Percentiles rank a stretch among this genome's conserved stretches.
phyloP scores from a whole-genome alignment of 345 rosid genomes.

The Sonneratia alba region DNA sequence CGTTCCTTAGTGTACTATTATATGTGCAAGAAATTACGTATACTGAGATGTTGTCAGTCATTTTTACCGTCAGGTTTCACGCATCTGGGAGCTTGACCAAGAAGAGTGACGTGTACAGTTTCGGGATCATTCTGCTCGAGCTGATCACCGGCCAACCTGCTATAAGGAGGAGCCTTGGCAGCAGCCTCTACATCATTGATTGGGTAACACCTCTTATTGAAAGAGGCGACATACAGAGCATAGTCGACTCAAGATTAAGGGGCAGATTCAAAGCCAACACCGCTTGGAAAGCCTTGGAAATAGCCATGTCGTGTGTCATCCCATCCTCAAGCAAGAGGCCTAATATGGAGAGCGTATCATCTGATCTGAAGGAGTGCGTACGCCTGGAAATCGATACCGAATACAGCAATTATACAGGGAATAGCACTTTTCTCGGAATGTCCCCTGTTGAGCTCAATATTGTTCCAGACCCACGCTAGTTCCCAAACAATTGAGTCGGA shows the following conservation, averaged over 20 bases:
- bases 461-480: neutral
- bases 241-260: conserved; percentile 28
- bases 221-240: conserved; percentile 25
- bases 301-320: conserved; percentile 29
- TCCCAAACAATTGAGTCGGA: too few relatives aligned
- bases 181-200: conserved; percentile 21
- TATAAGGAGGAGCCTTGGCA: conserved; percentile 17
- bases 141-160: conserved; percentile 37
- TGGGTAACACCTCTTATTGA: conserved; percentile 28
- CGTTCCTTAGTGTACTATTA: neutral
- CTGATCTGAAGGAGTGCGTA: conserved; percentile 30
- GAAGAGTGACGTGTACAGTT: conserved; percentile 51
- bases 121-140: conserved; percentile 44
- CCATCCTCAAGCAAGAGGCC: conserved; percentile 22
- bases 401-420: neutral
- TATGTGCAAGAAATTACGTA: neutral
- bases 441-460: neutral
- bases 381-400: conserved; percentile 10
- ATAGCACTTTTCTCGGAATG: neutral
- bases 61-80: neutral
- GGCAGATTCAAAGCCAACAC: conserved; percentile 22
- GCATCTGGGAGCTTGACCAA: conserved; percentile 8
- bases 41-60: neutral
- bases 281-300: conserved; percentile 35
- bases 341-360: conserved; percentile 20